Evolutionary conservation across 1,139 yeast species (phyloP), one percentile per base, ranked within the genome.

Genomic region (Taphrina deformans): DNA sequence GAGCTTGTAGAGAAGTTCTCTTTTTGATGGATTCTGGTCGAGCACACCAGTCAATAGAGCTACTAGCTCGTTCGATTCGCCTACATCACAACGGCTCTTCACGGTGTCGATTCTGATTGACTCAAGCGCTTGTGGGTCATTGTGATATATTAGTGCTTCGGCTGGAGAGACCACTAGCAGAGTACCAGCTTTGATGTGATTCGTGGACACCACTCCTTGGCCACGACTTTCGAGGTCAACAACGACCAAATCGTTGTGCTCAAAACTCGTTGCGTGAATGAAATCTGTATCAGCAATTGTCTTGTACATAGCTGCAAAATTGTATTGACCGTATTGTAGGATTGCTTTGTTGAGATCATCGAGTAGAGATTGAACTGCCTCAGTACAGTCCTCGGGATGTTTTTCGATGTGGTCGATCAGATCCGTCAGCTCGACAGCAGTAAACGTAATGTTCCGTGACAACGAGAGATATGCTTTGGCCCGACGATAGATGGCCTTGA

Each of bases 101-200:
- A 40, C 56, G 7, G 41, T n/a, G 16, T 59, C 63, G 7, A 59
- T 48, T 16, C 55, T 5, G 21, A 52, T 29, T 12, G 48, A 40
- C n/a, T 35, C 48, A 38, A 29, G 26, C 21, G 46, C 12, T 33
- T 33, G 50, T 10, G 51, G 33, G 14, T 59, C 63, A n/a, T 52
- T 23, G 14, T 51, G 46, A 18, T 35, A 52, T 26, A 48, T 50
- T 7, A 59, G 10, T 16, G 55, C 63, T 14, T 16, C 40, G n/a
- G 63, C 63, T 14, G 40, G 16, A 5, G 63, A 40, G 14, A 50
- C 56, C 31, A 59, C 55, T 3, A 59, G 45, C 27, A 59, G 18
- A 18, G 55, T 52, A 10, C 63, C 63, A 26, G 50, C 50, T 2
- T n/a, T 29, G 29, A 59, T 21, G 29, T 18, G 26, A 10, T 23